Evolutionary conservation across 2,329 filamentous ascomycete species (phyloP).

Genomic region (Pseudogymnoascus verrucosus): DNA sequence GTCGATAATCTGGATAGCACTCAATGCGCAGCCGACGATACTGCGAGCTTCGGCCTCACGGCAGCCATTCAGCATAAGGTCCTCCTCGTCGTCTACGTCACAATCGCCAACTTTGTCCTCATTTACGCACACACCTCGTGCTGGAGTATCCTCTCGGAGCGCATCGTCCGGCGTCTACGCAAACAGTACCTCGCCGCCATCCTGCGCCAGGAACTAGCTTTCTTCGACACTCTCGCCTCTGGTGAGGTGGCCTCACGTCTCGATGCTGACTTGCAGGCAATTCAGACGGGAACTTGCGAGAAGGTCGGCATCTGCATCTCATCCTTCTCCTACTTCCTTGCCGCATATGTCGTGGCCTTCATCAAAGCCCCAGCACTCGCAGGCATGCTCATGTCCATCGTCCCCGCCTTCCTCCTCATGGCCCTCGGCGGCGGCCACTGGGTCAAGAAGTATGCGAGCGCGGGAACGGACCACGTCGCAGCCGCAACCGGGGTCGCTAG

Average conservation of each 20-base stretch:
- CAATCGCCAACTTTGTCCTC: conserved; percentile 41
- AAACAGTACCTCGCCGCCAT: conserved; percentile 38
- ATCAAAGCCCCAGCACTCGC: conserved; percentile 48
- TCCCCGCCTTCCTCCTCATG: conserved; percentile 44
- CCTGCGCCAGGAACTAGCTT: conserved; percentile 43
- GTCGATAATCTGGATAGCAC: conserved; percentile 44
- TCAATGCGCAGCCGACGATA: background rate
- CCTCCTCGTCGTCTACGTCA: conserved; percentile 51
- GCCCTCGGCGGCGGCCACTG: conserved; percentile 38
- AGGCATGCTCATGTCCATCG: conserved; percentile 41
- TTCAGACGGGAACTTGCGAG: conserved; percentile 51
- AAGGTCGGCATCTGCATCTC: conserved; percentile 51
- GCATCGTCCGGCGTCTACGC: conserved; percentile 38
- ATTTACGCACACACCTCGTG: conserved; percentile 42
- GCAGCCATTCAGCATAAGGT: conserved; percentile 47
- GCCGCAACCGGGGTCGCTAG: conserved; percentile 44
- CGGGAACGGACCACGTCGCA: conserved; percentile 38
- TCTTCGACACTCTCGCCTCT: conserved; percentile 45
- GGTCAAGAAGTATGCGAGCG: conserved; percentile 35
- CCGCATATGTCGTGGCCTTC: conserved; percentile 51
- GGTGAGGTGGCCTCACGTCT: conserved; percentile 47
- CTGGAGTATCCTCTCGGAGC: conserved; percentile 42
- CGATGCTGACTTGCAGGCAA: conserved; percentile 47
- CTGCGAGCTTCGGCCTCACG: conserved; percentile 27
- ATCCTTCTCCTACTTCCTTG: conserved; percentile 50